Base-by-base conservation (phyloP, 108 stramenopile species). In the Nitzschia sp. region DNA sequence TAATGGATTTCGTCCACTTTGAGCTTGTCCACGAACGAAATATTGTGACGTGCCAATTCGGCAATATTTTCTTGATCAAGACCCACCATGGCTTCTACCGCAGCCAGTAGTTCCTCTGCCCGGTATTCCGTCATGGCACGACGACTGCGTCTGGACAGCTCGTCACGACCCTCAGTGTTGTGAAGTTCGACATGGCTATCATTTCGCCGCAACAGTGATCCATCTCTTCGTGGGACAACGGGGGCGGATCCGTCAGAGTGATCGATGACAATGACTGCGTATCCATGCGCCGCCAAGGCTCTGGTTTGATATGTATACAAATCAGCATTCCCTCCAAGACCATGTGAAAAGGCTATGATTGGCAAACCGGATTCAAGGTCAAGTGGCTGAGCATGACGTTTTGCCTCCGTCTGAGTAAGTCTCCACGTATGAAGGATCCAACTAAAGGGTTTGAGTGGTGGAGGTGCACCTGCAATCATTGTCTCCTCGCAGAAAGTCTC, bases 291-390 rank as follows among this genome's bases (percentile, higher is more conserved):
- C 5, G 84, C 87, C 53, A 88, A 58, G 13, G 73, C 34, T 44
- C 66, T 57, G 3, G 82, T 83, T 54, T 85, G 82, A 35, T 83
- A 75, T 57, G 71, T 56, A 60, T 88, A 88, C 15, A 83, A 55
- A 26, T 73, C 75, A 1, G 77, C 63, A 36, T 50, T 75, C 17
- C 82, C 87, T 21, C 76, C 78, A 45, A 88, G 56, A 23, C 87
- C 87, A 69, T 88, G 87, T 4, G 87, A 88, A 59, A 76, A 85
- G 26, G 80, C 66, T 32, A 83, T 58, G 23, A 88, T 53, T 1
- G 87, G 87, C 0, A 77, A 66, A 34, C 46, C 44, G 36, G 21
- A 41, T 30, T 52, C 58, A 4, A 19, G 26, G 23, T 32, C 41
- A 26, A 16, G 27, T 35, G 46, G 66, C 0, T 17, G 44, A 17